phyloP scores from a whole-genome alignment of 441 rosid genomes.

The Arabidopsis hybrid region DNA sequence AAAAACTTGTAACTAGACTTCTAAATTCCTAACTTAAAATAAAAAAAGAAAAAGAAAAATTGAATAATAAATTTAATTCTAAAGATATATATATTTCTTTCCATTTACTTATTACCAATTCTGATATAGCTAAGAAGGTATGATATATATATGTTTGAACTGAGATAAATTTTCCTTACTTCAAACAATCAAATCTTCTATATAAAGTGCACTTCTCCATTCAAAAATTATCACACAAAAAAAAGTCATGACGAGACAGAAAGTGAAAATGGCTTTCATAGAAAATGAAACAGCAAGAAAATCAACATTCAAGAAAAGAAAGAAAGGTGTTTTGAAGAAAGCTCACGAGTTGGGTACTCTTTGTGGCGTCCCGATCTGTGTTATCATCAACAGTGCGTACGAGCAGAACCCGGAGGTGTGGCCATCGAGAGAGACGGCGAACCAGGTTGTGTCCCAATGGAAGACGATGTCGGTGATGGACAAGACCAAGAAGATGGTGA shows the following conservation, averaged over 20 bases:
- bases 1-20: too few relatives aligned
- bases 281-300: constrained; percentile 58
- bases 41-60: too few relatives aligned
- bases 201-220: neutral
- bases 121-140: constrained; percentile 14
- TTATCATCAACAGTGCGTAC: constrained; percentile 48
- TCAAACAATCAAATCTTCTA: neutral
- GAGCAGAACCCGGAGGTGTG: constrained; percentile 54
- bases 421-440: constrained; percentile 53
- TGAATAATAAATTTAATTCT: constrained; percentile 3
- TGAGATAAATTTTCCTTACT: constrained; percentile 2
- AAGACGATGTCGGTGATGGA: constrained; percentile 53
- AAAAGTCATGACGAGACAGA: constrained; percentile 53
- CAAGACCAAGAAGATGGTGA: constrained; percentile 61
- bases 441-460: constrained; percentile 46
- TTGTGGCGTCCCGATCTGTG: constrained; percentile 59
- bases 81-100: neutral
- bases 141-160: neutral
- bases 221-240: neutral
- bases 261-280: constrained; percentile 64
- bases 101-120: neutral
- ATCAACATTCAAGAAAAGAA: constrained; percentile 64
- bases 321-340: constrained; percentile 67
- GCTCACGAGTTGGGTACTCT: constrained; percentile 61
- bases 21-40: too few relatives aligned